Evolutionary conservation across 805 yeast species (phyloP).

Genomic region (Cyberlindnera saturnus): DNA sequence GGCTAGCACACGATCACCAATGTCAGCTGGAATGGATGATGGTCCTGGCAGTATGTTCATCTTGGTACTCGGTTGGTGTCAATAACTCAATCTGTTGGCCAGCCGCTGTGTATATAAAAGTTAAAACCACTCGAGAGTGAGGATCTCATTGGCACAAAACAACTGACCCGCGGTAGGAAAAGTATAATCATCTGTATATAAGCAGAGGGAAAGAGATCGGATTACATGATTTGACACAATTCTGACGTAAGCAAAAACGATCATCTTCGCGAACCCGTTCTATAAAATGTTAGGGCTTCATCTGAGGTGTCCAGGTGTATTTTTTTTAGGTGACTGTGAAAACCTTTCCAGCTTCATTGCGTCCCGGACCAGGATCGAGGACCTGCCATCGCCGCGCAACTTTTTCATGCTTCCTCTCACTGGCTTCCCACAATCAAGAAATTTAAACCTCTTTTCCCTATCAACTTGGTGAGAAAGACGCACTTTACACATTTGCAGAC

Average conservation of each 20-base stretch:
- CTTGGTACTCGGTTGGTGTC: not conserved
- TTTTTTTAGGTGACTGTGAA: constrained; percentile 10
- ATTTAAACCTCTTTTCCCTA: not conserved
- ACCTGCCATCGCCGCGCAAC: not conserved
- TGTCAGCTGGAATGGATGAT: not conserved
- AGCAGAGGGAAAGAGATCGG: no score
- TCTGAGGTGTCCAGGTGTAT: no score
- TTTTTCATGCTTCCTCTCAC: constrained; percentile 1
- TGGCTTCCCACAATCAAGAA: not conserved
- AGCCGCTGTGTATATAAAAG: no score
- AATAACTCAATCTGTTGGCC: no score
- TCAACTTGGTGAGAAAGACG: constrained; percentile 28
- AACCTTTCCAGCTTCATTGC: not conserved
- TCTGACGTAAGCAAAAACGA: no score
- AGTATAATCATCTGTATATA: no score
- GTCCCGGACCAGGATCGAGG: not conserved
- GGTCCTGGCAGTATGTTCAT: not conserved
- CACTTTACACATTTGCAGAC: constrained; percentile 36
- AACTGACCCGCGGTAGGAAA: no score
- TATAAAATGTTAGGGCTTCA: no score
- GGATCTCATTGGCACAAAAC: no score
- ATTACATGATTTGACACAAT: no score
- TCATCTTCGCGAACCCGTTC: no score
- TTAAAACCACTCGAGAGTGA: no score
- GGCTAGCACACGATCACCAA: constrained; percentile 5